These are phyloP conservation scores for Marasmius fiardii DNA, from an alignment of 1,284 basidiomycete species.

Conservation along the genomic window DNA sequence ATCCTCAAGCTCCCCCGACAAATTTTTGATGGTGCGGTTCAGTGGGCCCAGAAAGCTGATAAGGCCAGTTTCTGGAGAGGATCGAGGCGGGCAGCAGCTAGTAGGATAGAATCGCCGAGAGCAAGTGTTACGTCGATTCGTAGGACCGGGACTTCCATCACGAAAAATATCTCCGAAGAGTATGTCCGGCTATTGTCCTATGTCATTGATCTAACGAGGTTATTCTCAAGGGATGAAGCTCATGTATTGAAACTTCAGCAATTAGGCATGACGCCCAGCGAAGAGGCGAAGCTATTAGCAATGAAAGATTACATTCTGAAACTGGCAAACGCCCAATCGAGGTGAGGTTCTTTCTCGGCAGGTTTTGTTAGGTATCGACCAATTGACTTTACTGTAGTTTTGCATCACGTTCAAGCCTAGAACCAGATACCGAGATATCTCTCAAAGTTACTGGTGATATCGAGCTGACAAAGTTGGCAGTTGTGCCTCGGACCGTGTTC, in stretches of 20 bases:
- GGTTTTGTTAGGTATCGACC: background rate
- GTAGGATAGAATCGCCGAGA: slow-evolving; percentile 62
- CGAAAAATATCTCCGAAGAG: slow-evolving; percentile 72
- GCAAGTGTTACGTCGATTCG: slow-evolving; percentile 66
- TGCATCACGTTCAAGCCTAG: slow-evolving; percentile 54
- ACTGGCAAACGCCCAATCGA: slow-evolving; percentile 64
- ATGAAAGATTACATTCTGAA: slow-evolving; percentile 89
- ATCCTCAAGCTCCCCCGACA: slow-evolving; percentile 65
- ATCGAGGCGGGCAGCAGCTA: slow-evolving; percentile 24
- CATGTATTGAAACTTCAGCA: slow-evolving; percentile 74
- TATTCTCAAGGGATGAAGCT: slow-evolving; percentile 61
- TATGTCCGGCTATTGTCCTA: slow-evolving; percentile 29
- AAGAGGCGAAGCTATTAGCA: slow-evolving; percentile 80
- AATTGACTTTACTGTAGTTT: slow-evolving; percentile 42
- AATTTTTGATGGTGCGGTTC: slow-evolving; percentile 82
- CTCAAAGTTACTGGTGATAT: slow-evolving; percentile 67
- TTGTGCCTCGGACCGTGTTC: slow-evolving; percentile 96
- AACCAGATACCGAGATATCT: slow-evolving; percentile 59
- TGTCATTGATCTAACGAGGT: slow-evolving; percentile 9
- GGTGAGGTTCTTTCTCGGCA: slow-evolving; percentile 22
- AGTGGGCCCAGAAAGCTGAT: slow-evolving; percentile 84
- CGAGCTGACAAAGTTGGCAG: slow-evolving; percentile 79
- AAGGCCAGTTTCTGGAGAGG: slow-evolving; percentile 75
- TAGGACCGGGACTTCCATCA: slow-evolving; percentile 43
- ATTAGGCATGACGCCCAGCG: slow-evolving; percentile 75